Conservation (phyloP, 2,329 filamentous ascomycete species). For the Colletotrichum sp. region DNA sequence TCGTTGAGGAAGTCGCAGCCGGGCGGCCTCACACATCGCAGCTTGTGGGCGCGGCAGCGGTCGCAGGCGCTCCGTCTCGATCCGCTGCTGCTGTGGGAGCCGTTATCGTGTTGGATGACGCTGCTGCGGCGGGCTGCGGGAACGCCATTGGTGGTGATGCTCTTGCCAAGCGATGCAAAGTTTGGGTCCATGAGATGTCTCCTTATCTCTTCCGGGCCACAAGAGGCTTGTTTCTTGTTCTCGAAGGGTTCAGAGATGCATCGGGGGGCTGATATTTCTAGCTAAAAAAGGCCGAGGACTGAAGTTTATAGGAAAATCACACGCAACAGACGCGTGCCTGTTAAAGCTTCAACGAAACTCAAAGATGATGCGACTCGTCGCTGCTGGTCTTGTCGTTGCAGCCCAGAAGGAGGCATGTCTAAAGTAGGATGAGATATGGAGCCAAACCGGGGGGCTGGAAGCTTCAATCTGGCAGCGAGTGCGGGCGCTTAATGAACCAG, state of each 20-base stretch:
- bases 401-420: not conserved
- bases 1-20: not conserved
- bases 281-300: not conserved
- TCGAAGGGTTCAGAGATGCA: not conserved
- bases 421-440: not conserved
- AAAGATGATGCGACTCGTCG: not conserved
- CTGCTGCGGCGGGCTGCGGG: not conserved
- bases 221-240: not conserved
- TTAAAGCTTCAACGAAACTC: not conserved
- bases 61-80: not conserved
- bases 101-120: not conserved
- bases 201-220: not conserved
- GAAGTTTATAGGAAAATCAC: not conserved
- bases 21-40: not conserved
- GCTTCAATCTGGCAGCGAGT: not conserved
- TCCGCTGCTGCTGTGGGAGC: not conserved
- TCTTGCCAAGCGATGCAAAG: not conserved
- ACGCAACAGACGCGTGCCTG: not conserved
- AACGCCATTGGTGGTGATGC: not conserved
- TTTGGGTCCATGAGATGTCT: not conserved
- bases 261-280: not conserved
- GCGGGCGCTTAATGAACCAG: not conserved
- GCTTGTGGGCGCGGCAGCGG: not conserved
- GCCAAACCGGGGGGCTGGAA: not conserved
- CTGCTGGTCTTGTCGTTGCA: not conserved